A percentile compares a stretch with the other conserved stretches of the same genome.
Evolutionary conservation across 768 basidiomycete species (phyloP).

Genomic region (Mycena vitilis): DNA sequence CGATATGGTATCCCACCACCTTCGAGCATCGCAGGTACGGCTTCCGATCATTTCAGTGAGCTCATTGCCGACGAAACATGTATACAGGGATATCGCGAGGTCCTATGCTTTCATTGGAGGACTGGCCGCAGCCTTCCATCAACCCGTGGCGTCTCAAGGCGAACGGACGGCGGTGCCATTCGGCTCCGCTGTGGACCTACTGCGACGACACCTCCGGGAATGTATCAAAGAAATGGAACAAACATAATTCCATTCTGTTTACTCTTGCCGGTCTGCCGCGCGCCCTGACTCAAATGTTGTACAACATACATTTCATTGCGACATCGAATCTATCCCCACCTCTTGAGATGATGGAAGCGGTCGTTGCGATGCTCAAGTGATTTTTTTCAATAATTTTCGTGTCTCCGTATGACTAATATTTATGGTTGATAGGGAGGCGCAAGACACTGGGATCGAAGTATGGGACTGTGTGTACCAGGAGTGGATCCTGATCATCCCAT

Average conservation of each 20-base stretch:
- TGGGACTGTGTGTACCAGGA: slow-evolving; percentile 36
- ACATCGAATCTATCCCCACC: too few species aligned
- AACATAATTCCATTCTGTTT: slow-evolving; percentile 42
- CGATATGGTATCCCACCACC: too few species aligned
- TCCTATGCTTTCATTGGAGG: not conserved
- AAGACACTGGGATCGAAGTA: slow-evolving; percentile 34
- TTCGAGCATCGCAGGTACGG: too few species aligned
- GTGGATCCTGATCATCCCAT: too few species aligned
- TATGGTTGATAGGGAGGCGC: slow-evolving; percentile 25
- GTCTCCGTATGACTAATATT: too few species aligned
- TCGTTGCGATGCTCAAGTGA: too few species aligned
- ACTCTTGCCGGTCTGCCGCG: slow-evolving; percentile 34
- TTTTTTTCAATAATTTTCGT: too few species aligned
- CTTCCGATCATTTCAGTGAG: too few species aligned
- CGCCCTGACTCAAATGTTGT: not conserved
- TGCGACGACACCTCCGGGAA: slow-evolving; percentile 45
- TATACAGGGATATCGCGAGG: not conserved
- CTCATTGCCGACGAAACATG: too few species aligned
- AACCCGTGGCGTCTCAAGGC: not conserved
- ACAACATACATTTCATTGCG: not conserved
- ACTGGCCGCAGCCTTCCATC: not conserved
- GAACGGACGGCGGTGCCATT: slow-evolving; percentile 4
- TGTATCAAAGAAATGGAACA: slow-evolving; percentile 43
- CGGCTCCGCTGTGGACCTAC: slow-evolving; percentile 38
- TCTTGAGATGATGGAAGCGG: too few species aligned